Evolutionary conservation across 75 land plant genomes (phyloP), one percentile per base, ranked within the genome.

Genomic region (Pinus tabuliformis): DNA sequence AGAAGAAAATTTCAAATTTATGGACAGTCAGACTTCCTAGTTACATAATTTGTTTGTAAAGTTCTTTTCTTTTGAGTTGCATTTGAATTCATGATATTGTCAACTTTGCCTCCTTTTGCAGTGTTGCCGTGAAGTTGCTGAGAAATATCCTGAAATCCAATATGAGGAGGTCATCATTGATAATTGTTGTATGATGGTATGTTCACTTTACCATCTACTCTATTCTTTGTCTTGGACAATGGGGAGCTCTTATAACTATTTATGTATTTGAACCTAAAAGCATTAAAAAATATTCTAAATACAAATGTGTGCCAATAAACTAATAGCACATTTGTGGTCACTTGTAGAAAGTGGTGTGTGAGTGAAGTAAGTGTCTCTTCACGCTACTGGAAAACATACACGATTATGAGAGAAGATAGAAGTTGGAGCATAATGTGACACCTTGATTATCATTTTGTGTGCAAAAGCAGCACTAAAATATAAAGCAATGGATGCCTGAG

Each of bases 101-200:
- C 21, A 13, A 73, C 54, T 49, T 49, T 85, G 56, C 58, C 63
- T 64, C 57, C 56, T 78, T 73, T 33, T 80, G 76, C 91, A 97
- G 96, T 97, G 98, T 78, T 97, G 99, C 70, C 86, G 99, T 26
- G 99, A 97, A 80, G 95, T 95, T 79, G 91, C 99, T 39, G 89
- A 88, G 75, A 90, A 92, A 78, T 95, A 95, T 70, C 98, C 99
- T 56, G 99, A 95, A 65, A 95, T 97, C 24, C 82, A 73, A 56
- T 97, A 97, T 60, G 98, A 97, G 88, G 99, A 97, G 81, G 95
- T 97, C 71, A 91, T 97, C 72, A 95, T 97, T 74, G 99, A 97
- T 77, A 97, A 97, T 74, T 97, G 99, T 78, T 94, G 98, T 79
- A 97, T 97, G 99, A 96, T 96, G 99, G 98, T 95, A 89, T 70